Percentiles rank a stretch among this genome's conserved stretches.
Evolutionary conservation across 208 protist genomes (phyloP).

Genomic region (Wallacemonas sp.): DNA sequence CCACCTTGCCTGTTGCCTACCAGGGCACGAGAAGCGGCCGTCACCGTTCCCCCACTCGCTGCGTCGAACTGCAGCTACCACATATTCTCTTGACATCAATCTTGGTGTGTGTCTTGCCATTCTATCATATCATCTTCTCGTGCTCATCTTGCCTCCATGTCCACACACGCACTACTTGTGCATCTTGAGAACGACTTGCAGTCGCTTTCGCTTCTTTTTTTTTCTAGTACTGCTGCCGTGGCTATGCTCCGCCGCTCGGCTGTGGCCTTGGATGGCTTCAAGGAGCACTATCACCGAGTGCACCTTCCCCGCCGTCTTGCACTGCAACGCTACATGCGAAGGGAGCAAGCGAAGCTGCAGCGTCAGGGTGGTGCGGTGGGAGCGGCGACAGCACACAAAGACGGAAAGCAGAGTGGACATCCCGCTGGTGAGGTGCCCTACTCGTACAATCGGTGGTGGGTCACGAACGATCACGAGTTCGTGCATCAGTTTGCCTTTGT

Average conservation of each 20-base stretch:
- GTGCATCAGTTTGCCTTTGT: slow-evolving; percentile 86
- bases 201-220: too few relatives aligned
- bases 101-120: neutral
- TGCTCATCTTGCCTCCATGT: neutral
- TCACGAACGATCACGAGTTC: slow-evolving; percentile 89
- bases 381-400: too few relatives aligned
- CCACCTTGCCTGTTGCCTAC: too few relatives aligned
- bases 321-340: slow-evolving; percentile 65
- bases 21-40: too few relatives aligned
- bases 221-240: neutral
- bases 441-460: slow-evolving; percentile 92
- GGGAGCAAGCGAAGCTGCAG: slow-evolving; percentile 37
- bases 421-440: slow-evolving; percentile 65
- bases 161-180: neutral
- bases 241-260: slow-evolving; percentile 58
- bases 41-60: too few relatives aligned
- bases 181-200: neutral
- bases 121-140: too few relatives aligned
- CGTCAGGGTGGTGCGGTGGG: slow-evolving; percentile 16
- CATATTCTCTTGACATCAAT: slow-evolving; percentile 3
- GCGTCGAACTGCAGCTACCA: too few relatives aligned
- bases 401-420: too few relatives aligned
- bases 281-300: slow-evolving; percentile 90
- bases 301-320: slow-evolving; percentile 77
- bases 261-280: slow-evolving; percentile 73